phyloP scores from a whole-genome alignment of 2,329 filamentous ascomycete species.

The Botrytis elliptica region DNA sequence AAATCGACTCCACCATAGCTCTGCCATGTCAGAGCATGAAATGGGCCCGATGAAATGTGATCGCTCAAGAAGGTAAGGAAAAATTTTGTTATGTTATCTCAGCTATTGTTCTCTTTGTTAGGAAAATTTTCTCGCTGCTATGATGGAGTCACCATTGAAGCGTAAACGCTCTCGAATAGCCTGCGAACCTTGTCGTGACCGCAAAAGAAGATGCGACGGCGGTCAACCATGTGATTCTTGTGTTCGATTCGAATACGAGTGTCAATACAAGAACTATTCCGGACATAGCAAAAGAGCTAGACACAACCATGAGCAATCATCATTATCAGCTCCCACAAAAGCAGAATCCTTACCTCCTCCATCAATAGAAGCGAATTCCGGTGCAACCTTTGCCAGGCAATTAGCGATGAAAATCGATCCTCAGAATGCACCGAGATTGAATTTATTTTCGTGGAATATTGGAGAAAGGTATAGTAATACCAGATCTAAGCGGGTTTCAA shows the following conservation, averaged over 20 bases:
- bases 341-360: background rate
- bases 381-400: slow-evolving; percentile 1
- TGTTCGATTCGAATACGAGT: slow-evolving; percentile 1
- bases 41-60: background rate
- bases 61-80: background rate
- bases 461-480: slow-evolving; percentile 31
- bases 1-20: background rate
- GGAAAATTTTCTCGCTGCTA: background rate
- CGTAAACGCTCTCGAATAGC: slow-evolving; percentile 16
- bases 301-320: background rate
- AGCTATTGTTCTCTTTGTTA: background rate
- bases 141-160: background rate
- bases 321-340: background rate
- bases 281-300: background rate
- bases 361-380: slow-evolving; percentile 8
- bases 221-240: slow-evolving; percentile 15
- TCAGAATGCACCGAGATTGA: slow-evolving; percentile 37
- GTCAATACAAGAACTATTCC: background rate
- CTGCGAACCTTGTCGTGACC: slow-evolving; percentile 17
- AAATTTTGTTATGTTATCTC: background rate
- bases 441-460: slow-evolving; percentile 42
- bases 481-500: background rate
- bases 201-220: slow-evolving; percentile 17
- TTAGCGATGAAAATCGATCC: slow-evolving; percentile 8
- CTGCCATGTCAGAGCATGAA: background rate